A percentile compares a stretch with the other conserved stretches of the same genome.
phyloP scores from a whole-genome alignment of 768 basidiomycete genomes.

The Panus rudis region DNA sequence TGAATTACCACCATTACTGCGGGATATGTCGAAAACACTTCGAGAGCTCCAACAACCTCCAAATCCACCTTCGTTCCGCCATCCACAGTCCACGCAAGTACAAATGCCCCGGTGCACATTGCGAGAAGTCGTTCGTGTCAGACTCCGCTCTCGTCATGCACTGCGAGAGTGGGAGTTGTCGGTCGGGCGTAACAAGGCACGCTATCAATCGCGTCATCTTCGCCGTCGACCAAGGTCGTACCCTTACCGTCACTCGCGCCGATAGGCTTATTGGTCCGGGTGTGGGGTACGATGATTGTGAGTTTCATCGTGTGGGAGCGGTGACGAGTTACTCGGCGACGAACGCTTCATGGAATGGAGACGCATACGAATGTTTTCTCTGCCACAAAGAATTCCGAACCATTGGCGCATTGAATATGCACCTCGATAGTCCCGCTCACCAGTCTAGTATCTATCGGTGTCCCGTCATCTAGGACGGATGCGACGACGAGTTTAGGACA shows the following conservation, averaged over 20 bases:
- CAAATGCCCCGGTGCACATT: slow-evolving; percentile 33
- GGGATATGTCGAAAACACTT: slow-evolving; percentile 27
- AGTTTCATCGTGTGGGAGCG: slow-evolving; percentile 12
- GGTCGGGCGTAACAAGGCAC: slow-evolving; percentile 37
- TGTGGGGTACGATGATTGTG: slow-evolving; percentile 7
- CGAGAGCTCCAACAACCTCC: slow-evolving; percentile 29
- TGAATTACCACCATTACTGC: neutral
- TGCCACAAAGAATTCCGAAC: slow-evolving; percentile 39
- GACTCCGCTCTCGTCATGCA: slow-evolving; percentile 51
- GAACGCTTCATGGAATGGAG: slow-evolving; percentile 31
- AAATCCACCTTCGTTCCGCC: slow-evolving; percentile 45
- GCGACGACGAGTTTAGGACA: slow-evolving; percentile 36
- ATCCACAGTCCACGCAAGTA: slow-evolving; percentile 33
- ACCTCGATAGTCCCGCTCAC: slow-evolving; percentile 58
- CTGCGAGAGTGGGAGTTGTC: slow-evolving; percentile 51
- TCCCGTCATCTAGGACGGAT: slow-evolving; percentile 33
- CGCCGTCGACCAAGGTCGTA: slow-evolving; percentile 35
- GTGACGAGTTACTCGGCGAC: slow-evolving; percentile 32
- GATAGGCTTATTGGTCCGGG: slow-evolving; percentile 38
- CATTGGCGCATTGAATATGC: slow-evolving; percentile 47
- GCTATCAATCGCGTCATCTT: slow-evolving; percentile 26
- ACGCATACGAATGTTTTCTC: slow-evolving; percentile 52
- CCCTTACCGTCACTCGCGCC: slow-evolving; percentile 47
- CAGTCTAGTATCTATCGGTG: slow-evolving; percentile 47
- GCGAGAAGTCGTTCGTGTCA: slow-evolving; percentile 40